Base-by-base conservation (phyloP, 2,329 filamentous ascomycete species). In the Leptoxyphium fumago region DNA sequence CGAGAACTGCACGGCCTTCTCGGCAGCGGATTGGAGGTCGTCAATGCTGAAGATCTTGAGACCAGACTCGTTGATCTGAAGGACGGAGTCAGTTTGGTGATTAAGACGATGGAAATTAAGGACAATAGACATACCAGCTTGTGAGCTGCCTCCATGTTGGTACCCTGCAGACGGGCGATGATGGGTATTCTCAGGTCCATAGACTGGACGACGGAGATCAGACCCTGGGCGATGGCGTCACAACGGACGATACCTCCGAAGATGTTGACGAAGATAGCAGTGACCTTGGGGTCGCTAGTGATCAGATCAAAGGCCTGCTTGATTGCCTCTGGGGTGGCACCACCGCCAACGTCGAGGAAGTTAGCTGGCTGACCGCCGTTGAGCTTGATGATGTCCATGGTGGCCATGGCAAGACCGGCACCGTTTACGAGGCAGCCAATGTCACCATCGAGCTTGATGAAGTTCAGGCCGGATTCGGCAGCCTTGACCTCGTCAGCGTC, bases 361-460 rank as follows among this genome's bases (percentile, higher is more conserved):
- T 98, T 98, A 58, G 91, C 91, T 50, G 91, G 91, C 62, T 78
- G 74, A 52, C 91, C 91, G 57, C 91, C 91, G 71, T 96, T 98
- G 51, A 98, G 78, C 80, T 98, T 96, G 78, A 98, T 98, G 68
- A 98, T 96, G 69, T 98, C 91, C 91, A 98, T 98, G 65, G 91
- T 98, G 51, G 91, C 91, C 91, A 98, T 98, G 70, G 91, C 91
- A 55, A 98, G 83, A 72, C 91, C 91, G 60, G 91, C 91, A 65
- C 91, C 91, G 73, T 98, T 98, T 73, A 98, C 91, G 48, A 96
- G 76, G 74, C 91, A 98, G 69, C 91, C 91, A 64, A 98, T 98
- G 65, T 98, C 91, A 64, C 91, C 91, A 63, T 96, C 91, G 49
- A 98, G 82, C 79, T 98, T 98, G 77, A 98, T 98, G 74, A 98